A percentile compares a stretch with the other conserved stretches of the same genome.
These are phyloP conservation scores for Eutrema yunnanense DNA, from an alignment of 345 rosid species.

Conservation along the genomic window DNA sequence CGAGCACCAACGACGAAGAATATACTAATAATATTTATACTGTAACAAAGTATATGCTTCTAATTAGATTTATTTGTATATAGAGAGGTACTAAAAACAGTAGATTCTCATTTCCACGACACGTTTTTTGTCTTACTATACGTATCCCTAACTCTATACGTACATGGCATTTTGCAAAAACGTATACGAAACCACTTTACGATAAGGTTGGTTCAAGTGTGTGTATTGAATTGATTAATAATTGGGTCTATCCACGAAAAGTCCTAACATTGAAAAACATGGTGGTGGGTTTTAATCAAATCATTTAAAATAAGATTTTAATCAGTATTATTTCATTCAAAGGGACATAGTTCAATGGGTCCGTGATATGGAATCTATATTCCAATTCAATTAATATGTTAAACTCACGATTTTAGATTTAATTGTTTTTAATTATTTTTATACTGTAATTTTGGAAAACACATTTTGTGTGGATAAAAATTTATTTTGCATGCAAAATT, in stretches of 20 bases:
- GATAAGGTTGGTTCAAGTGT: slow-evolving; percentile 18
- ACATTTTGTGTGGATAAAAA: not conserved
- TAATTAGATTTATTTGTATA: no score
- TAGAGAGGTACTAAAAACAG: not conserved
- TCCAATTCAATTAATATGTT: not conserved
- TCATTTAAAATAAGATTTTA: not conserved
- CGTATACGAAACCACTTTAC: slow-evolving; percentile 4
- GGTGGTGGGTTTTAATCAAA: not conserved
- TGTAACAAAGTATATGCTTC: no score
- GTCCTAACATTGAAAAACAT: slow-evolving; percentile 17
- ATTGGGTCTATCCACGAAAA: slow-evolving; percentile 1
- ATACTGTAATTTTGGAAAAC: not conserved
- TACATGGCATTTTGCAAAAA: not conserved
- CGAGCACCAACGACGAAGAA: not conserved
- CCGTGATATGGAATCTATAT: slow-evolving; percentile 7
- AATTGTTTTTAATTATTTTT: no score
- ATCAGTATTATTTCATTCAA: not conserved
- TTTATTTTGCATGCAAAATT: not conserved
- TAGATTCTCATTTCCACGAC: not conserved
- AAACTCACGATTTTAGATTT: not conserved
- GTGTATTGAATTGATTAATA: not conserved
- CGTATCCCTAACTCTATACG: not conserved
- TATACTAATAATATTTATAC: not conserved
- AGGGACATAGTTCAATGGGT: not conserved
- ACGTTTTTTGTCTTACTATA: not conserved